Evolutionary conservation across 2,329 filamentous ascomycete genomes (phyloP).

Genomic region (Cadophora malorum): DNA sequence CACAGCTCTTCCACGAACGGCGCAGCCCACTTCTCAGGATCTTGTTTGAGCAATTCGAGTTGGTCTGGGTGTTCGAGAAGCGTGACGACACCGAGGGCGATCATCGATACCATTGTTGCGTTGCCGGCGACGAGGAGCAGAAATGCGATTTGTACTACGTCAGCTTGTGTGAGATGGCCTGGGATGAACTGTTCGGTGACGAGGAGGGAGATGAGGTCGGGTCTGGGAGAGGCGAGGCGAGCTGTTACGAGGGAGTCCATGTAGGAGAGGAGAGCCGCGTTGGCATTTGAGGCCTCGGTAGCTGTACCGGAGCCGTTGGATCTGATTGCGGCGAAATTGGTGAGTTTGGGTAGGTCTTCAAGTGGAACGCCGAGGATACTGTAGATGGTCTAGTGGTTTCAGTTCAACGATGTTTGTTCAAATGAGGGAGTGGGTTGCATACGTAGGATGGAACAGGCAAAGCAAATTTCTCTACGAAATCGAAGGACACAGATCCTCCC

Average conservation of each 20-base stretch:
- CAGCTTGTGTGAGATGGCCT: conserved; percentile 43
- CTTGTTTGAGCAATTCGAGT: conserved; percentile 49
- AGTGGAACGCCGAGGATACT: conserved; percentile 56
- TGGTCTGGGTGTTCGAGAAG: conserved; percentile 53
- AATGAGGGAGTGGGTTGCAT: conserved; percentile 24
- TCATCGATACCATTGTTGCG: conserved; percentile 60
- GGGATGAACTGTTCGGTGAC: conserved; percentile 41
- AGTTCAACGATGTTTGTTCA: conserved; percentile 6
- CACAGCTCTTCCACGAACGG: conserved; percentile 56
- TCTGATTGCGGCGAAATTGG: conserved; percentile 54
- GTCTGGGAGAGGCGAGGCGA: conserved; percentile 48
- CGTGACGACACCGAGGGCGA: conserved; percentile 53
- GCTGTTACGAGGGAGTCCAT: conserved; percentile 52
- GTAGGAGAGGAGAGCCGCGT: conserved; percentile 54
- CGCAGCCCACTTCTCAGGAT: conserved; percentile 47
- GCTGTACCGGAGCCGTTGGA: conserved; percentile 56
- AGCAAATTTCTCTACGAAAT: conserved; percentile 55
- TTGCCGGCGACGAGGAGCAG: conserved; percentile 58
- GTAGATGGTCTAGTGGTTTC: conserved; percentile 52
- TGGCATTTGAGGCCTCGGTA: conserved; percentile 53
- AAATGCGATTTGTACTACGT: conserved; percentile 54
- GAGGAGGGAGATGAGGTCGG: conserved; percentile 54
- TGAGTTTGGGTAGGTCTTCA: conserved; percentile 54
- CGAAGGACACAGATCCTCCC: conserved; percentile 49
- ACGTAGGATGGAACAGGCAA: conserved; percentile 56